Base-by-base conservation (phyloP, 257 asterid genomes). In the Solanum rostratum region DNA sequence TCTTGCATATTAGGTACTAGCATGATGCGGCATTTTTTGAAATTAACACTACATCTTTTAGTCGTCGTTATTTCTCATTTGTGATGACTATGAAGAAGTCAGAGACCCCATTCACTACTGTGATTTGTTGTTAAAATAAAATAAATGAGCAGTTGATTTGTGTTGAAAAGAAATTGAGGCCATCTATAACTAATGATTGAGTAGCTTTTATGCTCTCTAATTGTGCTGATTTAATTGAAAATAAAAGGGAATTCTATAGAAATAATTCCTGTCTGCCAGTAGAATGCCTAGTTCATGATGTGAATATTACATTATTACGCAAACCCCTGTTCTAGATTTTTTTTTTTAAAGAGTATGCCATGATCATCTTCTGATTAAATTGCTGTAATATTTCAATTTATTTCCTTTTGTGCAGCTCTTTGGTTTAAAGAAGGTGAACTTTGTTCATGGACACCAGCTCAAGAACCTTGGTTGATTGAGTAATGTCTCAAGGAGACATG, bases 351-450 rank as follows among this genome's bases (percentile, higher is more conserved):
- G 16, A 16, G 59, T 29, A 33, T 33, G 73, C n/a, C 45, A 15
- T 30, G 45, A 65, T 65, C 33, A 18, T 29, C n/a, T 14, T 33
- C 46, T 30, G 46, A 66, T 30, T 18, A 33, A n/a, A 27, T 27
- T 27, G 82, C 49, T 49, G 43, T 24, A 68, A 46, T 27, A 5
- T 50, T 2, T 50, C 7, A 37, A 41, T 46, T 60, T 7, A 22
- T 66, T 69, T 50, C 53, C 50, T 65, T 13, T 68, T 63, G 0
- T 57, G 88, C 94, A 95, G 99, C 86, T 83, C 94, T 95, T 66
- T 94, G 99, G 98, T 95, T 95, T 85, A 87, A 89, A 82, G 97
- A 88, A 89, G 95, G 95, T 49, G 99, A 95, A 86, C 37, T 93
- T 85, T 79, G 89, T 53, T 85, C 90, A 46, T 95, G 99, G 99